phyloP scores from a whole-genome alignment of 176 grass and related monocot species.

The Cenchrus purpureus region DNA sequence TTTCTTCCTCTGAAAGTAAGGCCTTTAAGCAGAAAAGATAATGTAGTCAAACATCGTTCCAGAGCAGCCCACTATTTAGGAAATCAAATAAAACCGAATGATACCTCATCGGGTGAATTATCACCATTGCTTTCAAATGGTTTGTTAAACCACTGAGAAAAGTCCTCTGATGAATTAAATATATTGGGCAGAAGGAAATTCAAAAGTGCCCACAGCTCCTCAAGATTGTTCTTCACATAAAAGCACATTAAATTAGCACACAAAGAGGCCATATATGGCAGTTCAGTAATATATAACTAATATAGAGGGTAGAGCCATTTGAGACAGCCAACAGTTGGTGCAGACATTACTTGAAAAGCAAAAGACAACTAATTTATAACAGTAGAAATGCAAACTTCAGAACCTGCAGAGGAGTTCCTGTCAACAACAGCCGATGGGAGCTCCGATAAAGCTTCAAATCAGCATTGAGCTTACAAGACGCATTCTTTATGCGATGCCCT shows the following conservation, averaged over 20 bases:
- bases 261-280: background rate
- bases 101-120: slow-evolving; percentile 89
- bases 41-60: slow-evolving; percentile 23
- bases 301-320: slow-evolving; percentile 21
- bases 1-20: slow-evolving; percentile 99
- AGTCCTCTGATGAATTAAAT: slow-evolving; percentile 99
- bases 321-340: slow-evolving; percentile 16
- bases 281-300: slow-evolving; percentile 10
- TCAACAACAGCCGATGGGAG: slow-evolving; percentile 88
- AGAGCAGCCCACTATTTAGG: background rate
- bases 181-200: slow-evolving; percentile 97
- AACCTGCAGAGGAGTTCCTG: slow-evolving; percentile 98
- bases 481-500: slow-evolving; percentile 99
- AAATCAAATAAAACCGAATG: slow-evolving; percentile 34
- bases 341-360: slow-evolving; percentile 39
- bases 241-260: slow-evolving; percentile 42
- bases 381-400: slow-evolving; percentile 35
- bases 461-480: slow-evolving; percentile 98
- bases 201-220: slow-evolving; percentile 98
- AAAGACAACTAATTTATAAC: slow-evolving; percentile 12
- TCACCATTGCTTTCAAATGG: slow-evolving; percentile 91
- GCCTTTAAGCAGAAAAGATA: slow-evolving; percentile 58
- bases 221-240: slow-evolving; percentile 96
- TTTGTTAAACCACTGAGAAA: slow-evolving; percentile 99
- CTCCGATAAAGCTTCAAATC: slow-evolving; percentile 96